Conservation (phyloP, 1,284 basidiomycete genomes). For the Acaromyces ingoldii region DNA sequence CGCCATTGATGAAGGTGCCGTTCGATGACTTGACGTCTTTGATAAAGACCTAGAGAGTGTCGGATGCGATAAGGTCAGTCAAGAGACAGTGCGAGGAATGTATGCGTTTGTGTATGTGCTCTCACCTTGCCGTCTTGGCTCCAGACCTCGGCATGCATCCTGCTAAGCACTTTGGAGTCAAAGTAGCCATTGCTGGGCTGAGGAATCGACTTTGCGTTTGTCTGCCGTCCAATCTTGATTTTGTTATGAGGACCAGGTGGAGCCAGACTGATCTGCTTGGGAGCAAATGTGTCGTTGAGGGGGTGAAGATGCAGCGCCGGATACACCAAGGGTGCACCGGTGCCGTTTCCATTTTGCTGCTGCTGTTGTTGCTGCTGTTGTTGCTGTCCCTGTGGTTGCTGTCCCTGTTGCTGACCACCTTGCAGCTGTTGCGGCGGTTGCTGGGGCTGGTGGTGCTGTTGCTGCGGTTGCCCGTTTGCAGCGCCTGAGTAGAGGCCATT, state of each 20-base stretch:
- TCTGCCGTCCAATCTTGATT: constrained; percentile 97
- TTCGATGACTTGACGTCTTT: constrained; percentile 98
- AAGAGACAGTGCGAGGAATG: too few species aligned
- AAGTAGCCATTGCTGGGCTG: constrained; percentile 94
- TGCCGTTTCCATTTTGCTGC: not conserved
- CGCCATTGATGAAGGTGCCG: constrained; percentile 96
- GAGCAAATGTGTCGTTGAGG: constrained; percentile 89
- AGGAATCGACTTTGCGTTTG: constrained; percentile 90
- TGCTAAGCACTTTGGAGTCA: constrained; percentile 89
- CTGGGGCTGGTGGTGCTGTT: not conserved
- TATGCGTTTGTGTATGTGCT: too few species aligned
- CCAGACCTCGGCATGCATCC: constrained; percentile 98
- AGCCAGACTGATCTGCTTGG: constrained; percentile 86
- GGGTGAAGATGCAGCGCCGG: constrained; percentile 66
- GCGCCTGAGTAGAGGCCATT: not conserved
- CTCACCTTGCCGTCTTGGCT: constrained; percentile 63
- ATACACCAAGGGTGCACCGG: constrained; percentile 23
- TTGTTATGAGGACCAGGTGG: constrained; percentile 54
- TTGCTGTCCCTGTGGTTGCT: constrained; percentile 1
- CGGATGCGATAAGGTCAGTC: too few species aligned
- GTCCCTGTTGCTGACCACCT: not conserved
- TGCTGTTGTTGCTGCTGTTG: not conserved
- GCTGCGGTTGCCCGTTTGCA: not conserved
- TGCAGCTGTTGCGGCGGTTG: not conserved
- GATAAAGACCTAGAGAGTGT: constrained; percentile 74